Evolutionary conservation across 306 rosid genomes (phyloP).

Genomic region (Ceratonia siliqua): DNA sequence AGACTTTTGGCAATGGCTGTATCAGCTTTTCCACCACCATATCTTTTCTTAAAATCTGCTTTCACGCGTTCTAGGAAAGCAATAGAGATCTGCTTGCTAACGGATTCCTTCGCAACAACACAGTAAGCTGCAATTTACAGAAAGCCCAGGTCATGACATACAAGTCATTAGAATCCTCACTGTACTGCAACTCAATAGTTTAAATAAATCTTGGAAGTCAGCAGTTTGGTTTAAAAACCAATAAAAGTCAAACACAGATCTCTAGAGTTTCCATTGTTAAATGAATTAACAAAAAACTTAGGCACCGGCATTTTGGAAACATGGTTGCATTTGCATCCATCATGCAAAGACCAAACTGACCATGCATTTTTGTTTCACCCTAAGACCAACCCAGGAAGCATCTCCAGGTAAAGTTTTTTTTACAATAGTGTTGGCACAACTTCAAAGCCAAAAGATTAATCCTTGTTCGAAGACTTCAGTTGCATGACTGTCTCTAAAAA

Average conservation of each 20-base stretch:
- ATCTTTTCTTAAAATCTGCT: slow-evolving; percentile 84
- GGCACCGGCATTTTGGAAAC: background rate
- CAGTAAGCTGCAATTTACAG: slow-evolving; percentile 76
- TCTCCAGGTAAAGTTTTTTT: background rate
- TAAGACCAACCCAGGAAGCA: slow-evolving; percentile 17
- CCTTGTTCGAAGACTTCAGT: slow-evolving; percentile 12
- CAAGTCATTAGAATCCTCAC: slow-evolving; percentile 5
- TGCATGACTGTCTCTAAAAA: background rate
- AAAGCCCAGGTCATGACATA: slow-evolving; percentile 14
- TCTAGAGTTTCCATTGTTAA: background rate
- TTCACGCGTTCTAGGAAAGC: slow-evolving; percentile 87
- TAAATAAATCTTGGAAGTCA: background rate
- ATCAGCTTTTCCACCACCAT: slow-evolving; percentile 91
- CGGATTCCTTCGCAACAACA: slow-evolving; percentile 91
- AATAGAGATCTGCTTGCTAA: slow-evolving; percentile 85
- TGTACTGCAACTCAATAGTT: slow-evolving; percentile 9
- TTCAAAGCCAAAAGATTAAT: background rate
- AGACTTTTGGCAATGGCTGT: slow-evolving; percentile 90
- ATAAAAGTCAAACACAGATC: slow-evolving; percentile 5
- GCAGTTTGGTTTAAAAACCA: slow-evolving; percentile 12
- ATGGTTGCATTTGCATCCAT: background rate
- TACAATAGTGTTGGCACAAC: background rate
- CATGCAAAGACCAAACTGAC: background rate
- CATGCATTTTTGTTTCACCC: background rate
- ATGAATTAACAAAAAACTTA: background rate